Base-by-base conservation (phyloP, 192 early-diverging fungal species). In the Kappamyces sp. region DNA sequence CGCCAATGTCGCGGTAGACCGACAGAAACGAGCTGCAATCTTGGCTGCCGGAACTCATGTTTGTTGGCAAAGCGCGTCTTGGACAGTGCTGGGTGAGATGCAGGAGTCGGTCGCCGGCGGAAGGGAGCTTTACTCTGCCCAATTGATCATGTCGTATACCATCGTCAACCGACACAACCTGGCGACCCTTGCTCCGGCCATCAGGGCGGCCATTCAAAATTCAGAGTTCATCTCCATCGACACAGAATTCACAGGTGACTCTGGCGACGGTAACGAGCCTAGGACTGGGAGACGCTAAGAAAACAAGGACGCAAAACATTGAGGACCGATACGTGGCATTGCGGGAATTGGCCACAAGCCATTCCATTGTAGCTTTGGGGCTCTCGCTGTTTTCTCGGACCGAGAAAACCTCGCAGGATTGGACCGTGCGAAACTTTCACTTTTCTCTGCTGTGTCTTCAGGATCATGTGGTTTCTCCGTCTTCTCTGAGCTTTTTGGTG, bases 171-270 rank as follows among this genome's bases (percentile, higher is more conserved):
- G 75, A n/a, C 66, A 65, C 60, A 74, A 73, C 58, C 29, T 73
- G 37, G 32, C 34, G 4, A 11, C 37, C 6, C 40, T 70, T 40
- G 36, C 47, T 14, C 54, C 61, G n/a, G 41, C 49, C 2, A 63
- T 79, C 42, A 66, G 63, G 12, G 49, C 57, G 29, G 37, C 42
- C 33, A 41, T 79, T 31, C 39, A 59, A 48, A 14, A 53, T 2
- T 85, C 90, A 7, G 66, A 73, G 42, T 93, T 90, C 59, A 79
- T 97, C 52, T 78, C 91, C 3, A 67, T 97, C 36, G 94, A 97
- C 66, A 87, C 88, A 2, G 94, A 97, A 63, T 94, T 97, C 63
- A 89, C 89, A 5, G 94, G 94, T n/a, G n/a, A n/a, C n/a, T n/a
- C n/a, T n/a, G n/a, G n/a, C n/a, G n/a, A n/a, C n/a, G n/a, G n/a